Percentiles rank a stretch among this genome's conserved stretches.
Evolutionary conservation across 768 basidiomycete genomes (phyloP).

Genomic region (Dioszegia crocea): DNA sequence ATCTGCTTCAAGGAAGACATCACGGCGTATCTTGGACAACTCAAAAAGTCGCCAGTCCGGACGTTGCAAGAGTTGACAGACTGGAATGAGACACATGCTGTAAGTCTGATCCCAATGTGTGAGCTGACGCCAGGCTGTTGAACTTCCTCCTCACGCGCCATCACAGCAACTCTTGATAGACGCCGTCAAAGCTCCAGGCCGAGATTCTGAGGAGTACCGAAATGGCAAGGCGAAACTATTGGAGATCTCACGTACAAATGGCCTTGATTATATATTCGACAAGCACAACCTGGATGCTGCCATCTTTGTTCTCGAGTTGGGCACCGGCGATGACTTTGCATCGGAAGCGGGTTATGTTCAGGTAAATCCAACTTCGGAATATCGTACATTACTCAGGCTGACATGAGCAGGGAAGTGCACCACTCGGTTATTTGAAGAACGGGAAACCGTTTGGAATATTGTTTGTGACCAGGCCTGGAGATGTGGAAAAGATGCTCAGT

Average conservation of each 20-base stretch:
- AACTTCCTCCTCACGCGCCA: neutral
- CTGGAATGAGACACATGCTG: neutral
- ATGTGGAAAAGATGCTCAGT: constrained; percentile 4
- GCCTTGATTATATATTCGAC: neutral
- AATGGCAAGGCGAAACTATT: neutral
- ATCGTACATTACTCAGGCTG: no score
- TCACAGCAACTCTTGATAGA: neutral
- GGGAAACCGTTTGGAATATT: neutral
- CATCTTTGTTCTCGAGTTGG: neutral
- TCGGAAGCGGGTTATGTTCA: neutral
- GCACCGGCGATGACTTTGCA: neutral
- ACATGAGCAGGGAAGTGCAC: neutral
- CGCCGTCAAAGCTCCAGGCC: neutral
- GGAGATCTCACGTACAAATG: neutral
- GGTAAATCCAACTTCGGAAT: neutral
- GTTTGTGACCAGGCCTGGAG: neutral
- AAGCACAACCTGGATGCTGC: constrained; percentile 5
- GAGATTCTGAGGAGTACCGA: neutral
- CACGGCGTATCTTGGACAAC: neutral
- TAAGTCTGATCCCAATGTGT: neutral
- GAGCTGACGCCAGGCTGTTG: neutral
- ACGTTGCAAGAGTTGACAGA: neutral
- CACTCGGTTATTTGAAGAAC: neutral
- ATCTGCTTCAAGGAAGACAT: neutral
- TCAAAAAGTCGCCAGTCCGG: neutral